These are phyloP conservation scores for Candida maesae DNA, from an alignment of 805 yeast species.

Conservation along the genomic window DNA sequence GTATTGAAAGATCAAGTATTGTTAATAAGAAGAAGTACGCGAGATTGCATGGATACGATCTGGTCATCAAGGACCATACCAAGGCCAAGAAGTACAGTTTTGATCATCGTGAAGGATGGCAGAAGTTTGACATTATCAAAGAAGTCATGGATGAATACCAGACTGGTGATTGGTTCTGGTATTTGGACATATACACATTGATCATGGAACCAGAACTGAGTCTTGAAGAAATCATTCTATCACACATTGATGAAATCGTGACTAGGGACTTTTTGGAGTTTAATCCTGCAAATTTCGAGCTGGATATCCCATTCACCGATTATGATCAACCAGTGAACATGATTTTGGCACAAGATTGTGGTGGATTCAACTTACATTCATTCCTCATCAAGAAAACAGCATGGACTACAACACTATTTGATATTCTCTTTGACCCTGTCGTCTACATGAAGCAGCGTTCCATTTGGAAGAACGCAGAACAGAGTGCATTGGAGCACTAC, in stretches of 20 bases:
- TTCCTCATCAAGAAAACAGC: conserved; percentile 36
- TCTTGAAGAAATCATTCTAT: conserved; percentile 34
- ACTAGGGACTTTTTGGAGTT: conserved; percentile 33
- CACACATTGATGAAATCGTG: conserved; percentile 27
- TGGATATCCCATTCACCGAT: conserved; percentile 29
- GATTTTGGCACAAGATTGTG: conserved; percentile 38
- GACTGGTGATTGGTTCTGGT: conserved; percentile 38
- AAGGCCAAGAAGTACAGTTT: conserved; percentile 45
- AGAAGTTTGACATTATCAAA: conserved; percentile 36
- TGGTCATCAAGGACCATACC: conserved; percentile 43
- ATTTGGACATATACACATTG: conserved; percentile 36
- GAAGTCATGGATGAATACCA: conserved; percentile 33
- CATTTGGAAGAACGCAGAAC: conserved; percentile 35
- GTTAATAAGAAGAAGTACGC: conserved; percentile 46
- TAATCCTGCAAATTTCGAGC: conserved; percentile 33
- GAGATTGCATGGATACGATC: conserved; percentile 44
- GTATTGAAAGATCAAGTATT: conserved; percentile 45
- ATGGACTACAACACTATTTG: conserved; percentile 37
- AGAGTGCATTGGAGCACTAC: conserved; percentile 36
- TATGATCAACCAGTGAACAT: conserved; percentile 35
- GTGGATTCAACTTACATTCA: conserved; percentile 39
- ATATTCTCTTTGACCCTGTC: conserved; percentile 40
- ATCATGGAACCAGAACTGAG: conserved; percentile 38
- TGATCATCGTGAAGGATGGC: conserved; percentile 47
- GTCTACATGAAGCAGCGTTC: conserved; percentile 39